Conservation (phyloP, 2,329 filamentous ascomycete genomes). For the Hypoxylon sp. region DNA sequence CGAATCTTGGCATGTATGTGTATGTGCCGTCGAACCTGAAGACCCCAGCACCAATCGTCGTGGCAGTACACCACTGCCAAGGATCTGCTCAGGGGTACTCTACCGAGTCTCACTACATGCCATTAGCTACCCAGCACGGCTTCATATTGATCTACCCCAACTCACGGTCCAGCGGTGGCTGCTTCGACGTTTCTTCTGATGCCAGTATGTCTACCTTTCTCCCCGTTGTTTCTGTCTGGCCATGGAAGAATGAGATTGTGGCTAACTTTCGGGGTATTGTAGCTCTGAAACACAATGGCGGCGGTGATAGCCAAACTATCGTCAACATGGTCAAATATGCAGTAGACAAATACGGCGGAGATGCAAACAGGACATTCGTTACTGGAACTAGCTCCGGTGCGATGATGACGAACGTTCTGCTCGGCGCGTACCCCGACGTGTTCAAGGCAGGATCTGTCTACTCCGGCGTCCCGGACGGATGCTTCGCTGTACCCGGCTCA, state of each 20-base stretch:
- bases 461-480: conserved; percentile 59
- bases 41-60: conserved; percentile 59
- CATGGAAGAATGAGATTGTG: not conserved
- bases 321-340: conserved; percentile 55
- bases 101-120: conserved; percentile 63
- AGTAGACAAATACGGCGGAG: conserved; percentile 52
- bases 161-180: conserved; percentile 58
- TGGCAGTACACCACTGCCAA: conserved; percentile 69
- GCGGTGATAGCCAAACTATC: conserved; percentile 57
- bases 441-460: conserved; percentile 61
- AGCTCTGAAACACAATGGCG: conserved; percentile 54
- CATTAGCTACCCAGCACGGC: conserved; percentile 65
- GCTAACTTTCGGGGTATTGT: conserved; percentile 13
- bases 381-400: conserved; percentile 52
- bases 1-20: conserved; percentile 53
- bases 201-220: conserved; percentile 47
- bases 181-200: conserved; percentile 71
- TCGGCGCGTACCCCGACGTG: conserved; percentile 63
- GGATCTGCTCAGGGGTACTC: conserved; percentile 67
- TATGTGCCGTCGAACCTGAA: conserved; percentile 52
- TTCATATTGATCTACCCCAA: conserved; percentile 67
- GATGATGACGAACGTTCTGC: conserved; percentile 56
- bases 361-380: conserved; percentile 48
- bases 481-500: conserved; percentile 50
- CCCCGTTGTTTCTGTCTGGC: not conserved